phyloP scores from a whole-genome alignment of 148 eudicot genomes.

The Silene conica region DNA sequence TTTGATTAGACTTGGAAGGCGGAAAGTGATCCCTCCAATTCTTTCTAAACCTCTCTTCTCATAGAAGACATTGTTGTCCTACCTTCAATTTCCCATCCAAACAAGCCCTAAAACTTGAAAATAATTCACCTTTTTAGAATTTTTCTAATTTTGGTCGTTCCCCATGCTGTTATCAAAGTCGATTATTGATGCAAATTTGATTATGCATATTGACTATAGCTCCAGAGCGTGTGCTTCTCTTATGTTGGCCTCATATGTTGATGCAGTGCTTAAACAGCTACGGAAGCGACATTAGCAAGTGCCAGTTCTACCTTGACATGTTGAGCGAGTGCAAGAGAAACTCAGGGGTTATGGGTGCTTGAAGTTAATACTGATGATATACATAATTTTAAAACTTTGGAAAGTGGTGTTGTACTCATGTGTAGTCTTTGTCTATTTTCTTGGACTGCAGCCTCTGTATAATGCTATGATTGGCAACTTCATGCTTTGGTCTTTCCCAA shows the following conservation, averaged over 20 bases:
- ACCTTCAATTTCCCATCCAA: too few species aligned
- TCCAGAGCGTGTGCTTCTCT: not conserved
- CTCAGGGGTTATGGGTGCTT: conserved; percentile 53
- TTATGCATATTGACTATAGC: not conserved
- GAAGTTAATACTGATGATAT: conserved; percentile 2
- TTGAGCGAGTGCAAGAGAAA: conserved; percentile 64
- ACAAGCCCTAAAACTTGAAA: too few species aligned
- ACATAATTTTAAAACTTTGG: not conserved
- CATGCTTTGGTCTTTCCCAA: not conserved
- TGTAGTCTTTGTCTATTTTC: not conserved
- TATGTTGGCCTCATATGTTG: not conserved
- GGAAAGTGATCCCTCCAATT: too few species aligned
- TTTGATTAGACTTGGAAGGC: too few species aligned
- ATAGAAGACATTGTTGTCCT: too few species aligned
- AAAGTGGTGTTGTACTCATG: conserved; percentile 9
- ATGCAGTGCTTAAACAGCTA: conserved; percentile 37
- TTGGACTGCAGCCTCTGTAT: conserved; percentile 7
- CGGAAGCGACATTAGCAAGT: conserved; percentile 77
- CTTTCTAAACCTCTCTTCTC: too few species aligned
- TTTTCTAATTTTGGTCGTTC: too few species aligned
- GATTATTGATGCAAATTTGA: not conserved
- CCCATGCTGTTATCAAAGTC: too few species aligned
- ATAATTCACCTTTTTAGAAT: too few species aligned
- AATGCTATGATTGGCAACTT: not conserved
- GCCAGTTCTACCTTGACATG: conserved; percentile 97